These are phyloP conservation scores for Penicillium capsulatum DNA, from an alignment of 2,329 filamentous ascomycete genomes.

Conservation along the genomic window DNA sequence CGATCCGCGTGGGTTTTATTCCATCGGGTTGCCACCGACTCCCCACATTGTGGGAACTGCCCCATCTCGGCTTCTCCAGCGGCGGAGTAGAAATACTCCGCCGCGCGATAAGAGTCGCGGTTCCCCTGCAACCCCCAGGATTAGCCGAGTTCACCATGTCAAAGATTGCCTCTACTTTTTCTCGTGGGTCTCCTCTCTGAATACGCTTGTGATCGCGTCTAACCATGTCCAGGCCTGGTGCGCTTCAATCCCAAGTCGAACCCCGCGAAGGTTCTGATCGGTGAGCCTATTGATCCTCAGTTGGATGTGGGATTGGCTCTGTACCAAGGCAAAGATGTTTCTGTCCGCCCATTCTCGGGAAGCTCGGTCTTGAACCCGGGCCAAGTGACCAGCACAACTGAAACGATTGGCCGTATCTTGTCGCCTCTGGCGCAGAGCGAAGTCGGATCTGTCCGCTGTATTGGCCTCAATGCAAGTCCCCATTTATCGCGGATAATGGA, in stretches of 20 bases:
- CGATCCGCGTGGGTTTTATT: conserved; percentile 20
- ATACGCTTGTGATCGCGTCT: background rate
- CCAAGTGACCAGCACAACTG: conserved; percentile 43
- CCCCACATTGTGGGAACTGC: conserved; percentile 18
- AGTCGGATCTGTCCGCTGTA: conserved; percentile 56
- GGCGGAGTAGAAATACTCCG: conserved; percentile 27
- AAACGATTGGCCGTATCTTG: conserved; percentile 43
- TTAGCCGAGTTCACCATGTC: conserved; percentile 23
- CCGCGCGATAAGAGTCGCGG: conserved; percentile 5
- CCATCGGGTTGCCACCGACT: conserved; percentile 11
- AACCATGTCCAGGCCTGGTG: conserved; percentile 50
- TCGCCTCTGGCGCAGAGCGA: conserved; percentile 49
- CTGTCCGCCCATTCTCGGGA: conserved; percentile 56
- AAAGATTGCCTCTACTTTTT: conserved; percentile 37
- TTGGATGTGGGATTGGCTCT: conserved; percentile 57
- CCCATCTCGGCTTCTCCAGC: conserved; percentile 14
- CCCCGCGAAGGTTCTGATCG: conserved; percentile 50
- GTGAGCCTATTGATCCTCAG: conserved; percentile 51
- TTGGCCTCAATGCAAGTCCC: conserved; percentile 52
- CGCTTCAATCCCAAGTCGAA: conserved; percentile 55
- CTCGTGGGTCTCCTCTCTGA: conserved; percentile 21
- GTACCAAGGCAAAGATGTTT: conserved; percentile 54
- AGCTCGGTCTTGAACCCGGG: conserved; percentile 56
- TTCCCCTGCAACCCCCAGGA: background rate
- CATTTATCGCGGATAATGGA: background rate